Percentiles rank a stretch among this genome's conserved stretches.
These are phyloP conservation scores for Radiomyces spectabilis DNA, from an alignment of 192 early-diverging fungal species.

Conservation along the genomic window DNA sequence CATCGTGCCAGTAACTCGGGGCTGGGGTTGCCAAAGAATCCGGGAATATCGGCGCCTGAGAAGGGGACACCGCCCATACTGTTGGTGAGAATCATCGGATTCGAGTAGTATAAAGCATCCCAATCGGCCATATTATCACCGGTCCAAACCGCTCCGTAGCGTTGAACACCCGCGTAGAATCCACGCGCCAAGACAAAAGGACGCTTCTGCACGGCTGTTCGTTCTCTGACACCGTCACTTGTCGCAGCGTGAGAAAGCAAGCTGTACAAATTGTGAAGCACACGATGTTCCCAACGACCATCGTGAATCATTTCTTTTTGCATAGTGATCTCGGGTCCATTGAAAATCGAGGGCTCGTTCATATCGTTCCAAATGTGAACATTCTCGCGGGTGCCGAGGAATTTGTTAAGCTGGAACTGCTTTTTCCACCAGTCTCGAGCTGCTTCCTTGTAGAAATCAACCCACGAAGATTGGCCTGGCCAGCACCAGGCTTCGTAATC, in stretches of 20 bases:
- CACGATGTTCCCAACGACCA: conserved; percentile 83
- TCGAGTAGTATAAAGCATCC: conserved; percentile 73
- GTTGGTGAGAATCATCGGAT: conserved; percentile 88
- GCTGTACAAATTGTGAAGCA: conserved; percentile 93
- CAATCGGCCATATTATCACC: conserved; percentile 93
- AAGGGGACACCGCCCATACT: conserved; percentile 86
- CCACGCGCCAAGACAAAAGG: conserved; percentile 96
- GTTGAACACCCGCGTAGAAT: conserved; percentile 94
- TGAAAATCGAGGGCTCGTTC: conserved; percentile 98
- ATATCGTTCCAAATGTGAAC: conserved; percentile 99
- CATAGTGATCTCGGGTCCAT: conserved; percentile 95
- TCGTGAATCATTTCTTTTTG: conserved; percentile 88
- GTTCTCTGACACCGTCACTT: conserved; percentile 66
- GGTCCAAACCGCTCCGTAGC: conserved; percentile 96
- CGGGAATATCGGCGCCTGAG: conserved; percentile 88
- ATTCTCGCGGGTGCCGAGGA: conserved; percentile 70
- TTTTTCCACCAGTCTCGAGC: conserved; percentile 75
- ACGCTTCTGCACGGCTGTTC: conserved; percentile 48
- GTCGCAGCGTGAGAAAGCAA: conserved; percentile 83
- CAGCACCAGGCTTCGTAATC: conserved; percentile 98
- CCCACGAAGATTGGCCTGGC: conserved; percentile 88
- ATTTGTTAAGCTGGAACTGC: conserved; percentile 72
- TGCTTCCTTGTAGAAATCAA: conserved; percentile 81
- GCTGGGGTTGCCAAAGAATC: conserved; percentile 96
- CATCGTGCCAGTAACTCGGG: conserved; percentile 88